phyloP scores from a whole-genome alignment of 2,329 filamentous ascomycete species.

The Colletotrichum sp. region DNA sequence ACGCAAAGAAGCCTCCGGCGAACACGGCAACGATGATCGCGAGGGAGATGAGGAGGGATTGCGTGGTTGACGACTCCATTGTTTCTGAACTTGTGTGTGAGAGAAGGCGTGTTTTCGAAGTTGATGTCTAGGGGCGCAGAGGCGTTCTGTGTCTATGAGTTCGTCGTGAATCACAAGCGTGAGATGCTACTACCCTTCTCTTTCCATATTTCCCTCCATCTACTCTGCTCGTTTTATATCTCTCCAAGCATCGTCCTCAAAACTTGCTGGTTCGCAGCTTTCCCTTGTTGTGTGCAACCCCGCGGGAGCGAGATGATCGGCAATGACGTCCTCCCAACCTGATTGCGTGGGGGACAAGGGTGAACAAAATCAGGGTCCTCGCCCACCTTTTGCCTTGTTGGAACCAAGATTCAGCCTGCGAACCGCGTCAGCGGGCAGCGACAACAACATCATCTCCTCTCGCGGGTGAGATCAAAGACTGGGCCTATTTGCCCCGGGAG shows the following conservation, averaged over 20 bases:
- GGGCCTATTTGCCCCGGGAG: not conserved
- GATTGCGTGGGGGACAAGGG: not conserved
- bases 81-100: not conserved
- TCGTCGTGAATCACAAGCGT: not conserved
- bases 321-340: slow-evolving; percentile 13
- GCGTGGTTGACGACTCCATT: slow-evolving; percentile 18
- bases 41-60: slow-evolving; percentile 29
- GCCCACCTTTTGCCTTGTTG: not conserved
- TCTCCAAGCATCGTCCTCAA: not conserved
- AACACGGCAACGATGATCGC: slow-evolving; percentile 31
- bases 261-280: slow-evolving; percentile 1
- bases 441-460: not conserved
- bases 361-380: slow-evolving; percentile 13
- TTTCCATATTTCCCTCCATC: not conserved
- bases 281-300: not conserved
- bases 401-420: not conserved
- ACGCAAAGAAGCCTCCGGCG: slow-evolving; percentile 36
- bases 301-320: not conserved
- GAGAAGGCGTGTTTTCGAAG: not conserved
- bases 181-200: not conserved
- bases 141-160: not conserved
- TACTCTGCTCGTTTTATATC: not conserved
- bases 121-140: not conserved
- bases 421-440: slow-evolving; percentile 7
- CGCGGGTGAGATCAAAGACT: not conserved